Evolutionary conservation across 345 rosid genomes (phyloP), one percentile per base, ranked within the genome.

Genomic region (Gossypium australe): DNA sequence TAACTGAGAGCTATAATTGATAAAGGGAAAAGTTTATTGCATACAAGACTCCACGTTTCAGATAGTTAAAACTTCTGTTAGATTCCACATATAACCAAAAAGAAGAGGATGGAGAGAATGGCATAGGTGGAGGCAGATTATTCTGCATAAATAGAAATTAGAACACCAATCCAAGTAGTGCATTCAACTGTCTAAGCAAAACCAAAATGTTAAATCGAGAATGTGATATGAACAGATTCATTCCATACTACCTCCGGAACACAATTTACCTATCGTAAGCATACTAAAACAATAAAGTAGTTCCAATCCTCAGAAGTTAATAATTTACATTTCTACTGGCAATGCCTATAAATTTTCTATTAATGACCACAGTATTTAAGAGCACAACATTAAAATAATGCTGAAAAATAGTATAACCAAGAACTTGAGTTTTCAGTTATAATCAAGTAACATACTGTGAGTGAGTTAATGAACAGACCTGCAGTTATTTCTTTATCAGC

Each of bases 401-500:
- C 44, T 49, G 16, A 29, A 10, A 27, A 27, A 70, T 3, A 52
- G 45, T 34, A 52, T 18, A 4, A 29, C 47, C 10, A 51, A 27
- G 45, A 70, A 70, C 72, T 51, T 69, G 22, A 51, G 41, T 27
- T 51, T 52, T 70, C 45, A 17, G 47, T 52, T 13, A 27, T 52
- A 27, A 27, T 51, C 45, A 27, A 69, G 45, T 29, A 27, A 69
- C 13, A 29, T 49, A 16, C 25, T 14, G 44, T 9, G 24, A 11
- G 9, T 0, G 17, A 29, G 45, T 69, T 27, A 27, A 16, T 27
- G 27, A 29, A 75, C 82, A 76, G 49, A 92, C 98, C 97, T 87
- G 98, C 98, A 13, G 97, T 89, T 86, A 91, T 89, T 81, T 91
- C 94, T 45, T 90, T 90, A 38, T 84, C 97, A 38, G 94, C 81